Evolutionary conservation across 2,329 filamentous ascomycete species (phyloP).

Genomic region (Pseudogymnoascus destructans): DNA sequence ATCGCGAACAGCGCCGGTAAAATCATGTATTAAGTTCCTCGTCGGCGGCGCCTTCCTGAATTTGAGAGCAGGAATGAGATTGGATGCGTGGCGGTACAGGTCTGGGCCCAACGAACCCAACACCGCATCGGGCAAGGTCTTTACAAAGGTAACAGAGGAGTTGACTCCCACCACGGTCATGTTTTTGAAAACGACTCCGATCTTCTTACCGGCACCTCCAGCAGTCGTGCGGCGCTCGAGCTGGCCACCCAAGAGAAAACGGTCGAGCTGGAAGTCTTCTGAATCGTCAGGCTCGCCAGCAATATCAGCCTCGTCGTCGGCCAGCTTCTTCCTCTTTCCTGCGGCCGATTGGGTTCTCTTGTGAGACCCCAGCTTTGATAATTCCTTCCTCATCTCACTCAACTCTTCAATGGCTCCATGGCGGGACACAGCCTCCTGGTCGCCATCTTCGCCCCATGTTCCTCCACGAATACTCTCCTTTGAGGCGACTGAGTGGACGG

Average conservation of each 20-base stretch:
- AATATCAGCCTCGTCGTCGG: not conserved
- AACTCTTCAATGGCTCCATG: not conserved
- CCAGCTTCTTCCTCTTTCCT: not conserved
- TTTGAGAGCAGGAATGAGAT: slow-evolving; percentile 20
- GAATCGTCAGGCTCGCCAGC: slow-evolving; percentile 30
- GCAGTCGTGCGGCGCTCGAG: slow-evolving; percentile 56
- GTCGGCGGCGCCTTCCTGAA: slow-evolving; percentile 17
- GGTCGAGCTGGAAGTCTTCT: slow-evolving; percentile 51
- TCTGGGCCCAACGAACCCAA: slow-evolving; percentile 71
- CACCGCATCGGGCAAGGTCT: slow-evolving; percentile 60
- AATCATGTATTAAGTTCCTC: slow-evolving; percentile 46
- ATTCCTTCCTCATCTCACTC: not conserved
- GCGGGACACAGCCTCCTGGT: slow-evolving; percentile 3
- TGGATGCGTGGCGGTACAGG: slow-evolving; percentile 47
- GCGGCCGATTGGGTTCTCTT: not conserved
- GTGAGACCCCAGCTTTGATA: not conserved
- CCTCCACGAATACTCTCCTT: not conserved
- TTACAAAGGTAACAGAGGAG: slow-evolving; percentile 53
- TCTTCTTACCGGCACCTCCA: slow-evolving; percentile 57
- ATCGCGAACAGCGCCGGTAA: slow-evolving; percentile 52
- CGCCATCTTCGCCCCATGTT: slow-evolving; percentile 5
- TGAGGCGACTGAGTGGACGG: not conserved
- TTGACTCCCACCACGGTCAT: slow-evolving; percentile 61
- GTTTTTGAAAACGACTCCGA: slow-evolving; percentile 66
- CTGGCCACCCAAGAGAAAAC: slow-evolving; percentile 61